Base-by-base conservation (phyloP, 345 rosid genomes). In the Draba incana region DNA sequence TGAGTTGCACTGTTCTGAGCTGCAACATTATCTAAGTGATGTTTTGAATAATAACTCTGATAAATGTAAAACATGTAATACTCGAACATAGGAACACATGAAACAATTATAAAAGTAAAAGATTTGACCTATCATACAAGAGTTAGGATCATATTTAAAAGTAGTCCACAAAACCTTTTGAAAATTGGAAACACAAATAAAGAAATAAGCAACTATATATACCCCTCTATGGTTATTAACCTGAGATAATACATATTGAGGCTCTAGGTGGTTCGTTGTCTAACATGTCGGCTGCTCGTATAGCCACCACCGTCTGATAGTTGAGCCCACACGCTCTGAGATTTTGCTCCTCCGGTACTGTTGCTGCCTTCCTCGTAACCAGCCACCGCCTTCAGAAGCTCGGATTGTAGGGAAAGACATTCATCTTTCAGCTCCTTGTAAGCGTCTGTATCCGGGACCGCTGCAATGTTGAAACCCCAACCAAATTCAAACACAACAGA, bases 381-480 rank as follows among this genome's bases (percentile, higher is more conserved):
- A 10, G 97, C 99, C 66, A 86, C 77, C 15, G 92, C 78, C 83
- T 85, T 87, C 68, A 93, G 82, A 81, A 92, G 79, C 81, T 94
- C 98, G 0, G 94, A 84, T 72, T 91, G 75, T 70, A 94, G 78
- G 0, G 86, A 51, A 11, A 97, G 90, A 67, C 89, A 89, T 79
- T 84, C 80, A 68, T 88, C 96, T 70, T 91, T 90, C 82, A 94
- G 64, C 71, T 89, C 84, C 60, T 72, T 78, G 81, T 81, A 94
- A 15, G 96, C 98, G 48, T 94, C 99, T 10, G 98, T 87, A 78
- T 85, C 90, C 92, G 92, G 83, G 52, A 92, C 93, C 64, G 77
- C 99, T 94, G 84, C 63, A 66, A 64, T 43, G 31, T 44, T 20
- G 42, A 68, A 38, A 55, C 20, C 27, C 28, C 61, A 46, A 46